phyloP scores from a whole-genome alignment of 176 grass and related monocot species.

The Olyra latifolia region DNA sequence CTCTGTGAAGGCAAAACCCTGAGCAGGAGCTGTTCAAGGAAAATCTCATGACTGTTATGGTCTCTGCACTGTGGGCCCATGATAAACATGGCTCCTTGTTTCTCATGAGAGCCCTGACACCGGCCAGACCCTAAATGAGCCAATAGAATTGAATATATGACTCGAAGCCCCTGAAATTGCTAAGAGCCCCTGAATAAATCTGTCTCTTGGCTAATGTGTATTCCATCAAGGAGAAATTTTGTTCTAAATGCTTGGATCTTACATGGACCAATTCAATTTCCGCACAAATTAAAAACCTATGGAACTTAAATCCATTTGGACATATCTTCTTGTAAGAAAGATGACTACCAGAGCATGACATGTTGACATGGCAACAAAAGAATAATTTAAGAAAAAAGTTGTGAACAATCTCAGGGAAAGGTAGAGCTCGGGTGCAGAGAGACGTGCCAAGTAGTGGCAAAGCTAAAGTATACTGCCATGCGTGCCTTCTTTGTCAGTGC shows the following conservation, averaged over 20 bases:
- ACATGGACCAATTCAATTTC: no score
- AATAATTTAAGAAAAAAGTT: background rate
- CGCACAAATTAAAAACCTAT: no score
- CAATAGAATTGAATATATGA: conserved; percentile 19
- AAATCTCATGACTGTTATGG: conserved; percentile 27
- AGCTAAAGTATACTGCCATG: background rate
- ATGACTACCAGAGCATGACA: background rate
- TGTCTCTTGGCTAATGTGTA: background rate
- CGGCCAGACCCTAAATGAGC: background rate
- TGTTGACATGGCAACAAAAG: background rate
- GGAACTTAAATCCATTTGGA: background rate
- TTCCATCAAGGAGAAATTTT: background rate
- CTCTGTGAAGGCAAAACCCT: conserved; percentile 6
- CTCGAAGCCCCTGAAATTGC: background rate
- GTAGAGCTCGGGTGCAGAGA: background rate
- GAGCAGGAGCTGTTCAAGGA: conserved; percentile 29
- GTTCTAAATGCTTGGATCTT: background rate
- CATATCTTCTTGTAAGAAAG: background rate
- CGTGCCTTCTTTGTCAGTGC: background rate
- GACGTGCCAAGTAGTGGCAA: conserved; percentile 7
- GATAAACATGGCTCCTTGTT: conserved; percentile 41
- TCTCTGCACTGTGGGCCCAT: conserved; percentile 13
- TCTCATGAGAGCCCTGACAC: conserved; percentile 36
- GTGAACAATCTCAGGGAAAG: background rate
- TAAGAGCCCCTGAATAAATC: background rate